Percentiles rank a stretch among this genome's conserved stretches.
phyloP scores from a whole-genome alignment of 1,284 basidiomycete species.

The Heterobasidion annosum region DNA sequence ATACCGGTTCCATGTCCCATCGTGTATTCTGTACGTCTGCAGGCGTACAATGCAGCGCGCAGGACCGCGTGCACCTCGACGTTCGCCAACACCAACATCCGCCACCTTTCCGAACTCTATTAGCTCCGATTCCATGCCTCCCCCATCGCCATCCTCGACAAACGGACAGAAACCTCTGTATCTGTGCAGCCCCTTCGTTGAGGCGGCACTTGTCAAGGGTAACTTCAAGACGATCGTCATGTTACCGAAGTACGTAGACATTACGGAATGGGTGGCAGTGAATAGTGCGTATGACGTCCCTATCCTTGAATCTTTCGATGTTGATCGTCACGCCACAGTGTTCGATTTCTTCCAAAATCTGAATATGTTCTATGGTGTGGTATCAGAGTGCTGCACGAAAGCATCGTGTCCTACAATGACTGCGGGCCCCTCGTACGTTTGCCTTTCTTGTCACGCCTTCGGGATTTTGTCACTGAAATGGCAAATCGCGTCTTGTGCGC shows the following conservation, averaged over 20 bases:
- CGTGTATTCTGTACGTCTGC: background rate
- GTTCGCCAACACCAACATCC: slow-evolving; percentile 64
- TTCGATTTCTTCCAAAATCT: slow-evolving; percentile 96
- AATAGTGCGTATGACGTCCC: slow-evolving; percentile 61
- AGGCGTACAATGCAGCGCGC: slow-evolving; percentile 63
- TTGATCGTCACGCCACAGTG: slow-evolving; percentile 35
- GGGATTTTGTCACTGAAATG: background rate
- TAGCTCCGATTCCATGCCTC: slow-evolving; percentile 25
- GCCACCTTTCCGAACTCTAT: slow-evolving; percentile 37
- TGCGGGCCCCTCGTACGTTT: slow-evolving; percentile 75
- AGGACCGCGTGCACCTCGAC: slow-evolving; percentile 52
- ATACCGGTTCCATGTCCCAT: background rate
- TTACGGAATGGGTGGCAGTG: slow-evolving; percentile 98
- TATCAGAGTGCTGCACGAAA: slow-evolving; percentile 91
- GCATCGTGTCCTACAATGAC: slow-evolving; percentile 91
- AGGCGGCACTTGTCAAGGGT: slow-evolving; percentile 94
- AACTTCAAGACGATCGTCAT: slow-evolving; percentile 99
- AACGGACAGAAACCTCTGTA: slow-evolving; percentile 63
- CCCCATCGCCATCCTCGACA: slow-evolving; percentile 31
- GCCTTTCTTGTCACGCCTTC: background rate
- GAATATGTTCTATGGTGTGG: slow-evolving; percentile 95
- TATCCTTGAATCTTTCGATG: background rate
- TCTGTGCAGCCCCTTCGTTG: slow-evolving; percentile 92
- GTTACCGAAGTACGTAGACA: slow-evolving; percentile 94
- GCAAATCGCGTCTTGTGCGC: slow-evolving; percentile 1